Conservation (phyloP, 1,284 basidiomycete species). For the Microbotryum silenes-acaulis region DNA sequence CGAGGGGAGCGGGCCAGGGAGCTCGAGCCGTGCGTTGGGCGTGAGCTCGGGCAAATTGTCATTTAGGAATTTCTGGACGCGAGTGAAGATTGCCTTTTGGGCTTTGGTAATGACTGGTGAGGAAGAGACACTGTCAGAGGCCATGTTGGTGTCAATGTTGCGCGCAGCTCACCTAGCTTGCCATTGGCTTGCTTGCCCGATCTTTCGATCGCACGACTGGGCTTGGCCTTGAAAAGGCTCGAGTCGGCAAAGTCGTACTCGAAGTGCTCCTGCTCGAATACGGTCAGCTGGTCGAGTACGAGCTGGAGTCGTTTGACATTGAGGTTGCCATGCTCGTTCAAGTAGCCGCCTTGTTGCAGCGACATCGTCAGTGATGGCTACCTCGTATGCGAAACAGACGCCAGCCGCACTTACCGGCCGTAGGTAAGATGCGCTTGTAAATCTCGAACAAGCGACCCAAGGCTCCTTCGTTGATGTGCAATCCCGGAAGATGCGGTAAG, state of each 20-base stretch:
- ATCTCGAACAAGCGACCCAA: conserved; percentile 86
- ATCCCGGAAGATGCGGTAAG: conserved; percentile 86
- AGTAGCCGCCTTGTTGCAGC: conserved; percentile 63
- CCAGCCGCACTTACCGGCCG: conserved; percentile 53
- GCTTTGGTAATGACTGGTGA: conserved; percentile 39
- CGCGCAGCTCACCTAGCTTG: neutral
- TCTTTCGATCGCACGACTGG: no score
- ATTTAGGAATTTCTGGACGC: conserved; percentile 63
- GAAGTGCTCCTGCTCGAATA: conserved; percentile 82
- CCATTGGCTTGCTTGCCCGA: conserved; percentile 64
- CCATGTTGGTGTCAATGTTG: neutral
- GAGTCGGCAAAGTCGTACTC: conserved; percentile 81
- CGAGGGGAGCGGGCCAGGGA: conserved; percentile 69
- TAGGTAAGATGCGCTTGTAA: conserved; percentile 84
- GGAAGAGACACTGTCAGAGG: neutral
- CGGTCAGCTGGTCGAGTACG: conserved; percentile 76
- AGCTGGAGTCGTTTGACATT: conserved; percentile 72
- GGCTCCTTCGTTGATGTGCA: conserved; percentile 97
- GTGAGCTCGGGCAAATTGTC: conserved; percentile 19
- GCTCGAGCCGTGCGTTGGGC: conserved; percentile 49
- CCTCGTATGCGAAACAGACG: neutral
- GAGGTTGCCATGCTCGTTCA: conserved; percentile 84
- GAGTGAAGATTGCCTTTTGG: conserved; percentile 67
- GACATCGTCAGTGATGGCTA: neutral
- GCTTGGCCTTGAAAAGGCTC: conserved; percentile 64